Base-by-base conservation (phyloP, 345 rosid genomes). In the Jatropha curcas region DNA sequence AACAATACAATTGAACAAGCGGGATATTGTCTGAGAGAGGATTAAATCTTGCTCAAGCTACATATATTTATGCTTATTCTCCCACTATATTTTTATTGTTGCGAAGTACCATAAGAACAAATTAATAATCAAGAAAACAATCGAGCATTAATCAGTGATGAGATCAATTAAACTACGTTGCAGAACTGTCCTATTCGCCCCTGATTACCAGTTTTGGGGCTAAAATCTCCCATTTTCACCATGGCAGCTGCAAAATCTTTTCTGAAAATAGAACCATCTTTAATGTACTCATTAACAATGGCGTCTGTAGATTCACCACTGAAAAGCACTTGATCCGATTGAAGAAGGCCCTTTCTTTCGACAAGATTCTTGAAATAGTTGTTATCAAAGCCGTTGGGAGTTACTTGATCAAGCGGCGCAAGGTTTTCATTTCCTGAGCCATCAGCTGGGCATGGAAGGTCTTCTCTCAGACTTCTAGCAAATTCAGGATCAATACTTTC, bases 371-470 rank as follows among this genome's bases (percentile, higher is more conserved):
- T 65, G 55, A 25, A 65, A 17, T 43, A 65, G 1, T 51, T 65
- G 52, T 65, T 65, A 3, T 65, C 68, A 51, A 30, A 65, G 16
- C 7, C 43, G 25, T 45, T 50, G 14, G 55, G 35, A 45, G 68
- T 65, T 6, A 65, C 7, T 7, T 33, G 17, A 25, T 65, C 68
- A 25, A 65, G 53, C 7, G 52, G 33, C 5, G 53, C 30, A 7
- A 43, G 34, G 16, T 65, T 65, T 5, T 45, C n/a, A 16, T 65
- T 20, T 17, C 68, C 68, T 14, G 55, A 65, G 12, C 68, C 68
- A 25, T 65, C 68, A 43, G 35, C 53, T 43, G 68, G 68, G 17
- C 68, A 65, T 4, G 68, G 68, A 12, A 65, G 53, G 12, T 43
- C 12, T 27, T 27, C 37, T 7, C 52, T 45, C 45, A 65, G n/a